Base-by-base conservation (phyloP, 352 stramenopile genomes). In the Aphanomyces stellatus region DNA sequence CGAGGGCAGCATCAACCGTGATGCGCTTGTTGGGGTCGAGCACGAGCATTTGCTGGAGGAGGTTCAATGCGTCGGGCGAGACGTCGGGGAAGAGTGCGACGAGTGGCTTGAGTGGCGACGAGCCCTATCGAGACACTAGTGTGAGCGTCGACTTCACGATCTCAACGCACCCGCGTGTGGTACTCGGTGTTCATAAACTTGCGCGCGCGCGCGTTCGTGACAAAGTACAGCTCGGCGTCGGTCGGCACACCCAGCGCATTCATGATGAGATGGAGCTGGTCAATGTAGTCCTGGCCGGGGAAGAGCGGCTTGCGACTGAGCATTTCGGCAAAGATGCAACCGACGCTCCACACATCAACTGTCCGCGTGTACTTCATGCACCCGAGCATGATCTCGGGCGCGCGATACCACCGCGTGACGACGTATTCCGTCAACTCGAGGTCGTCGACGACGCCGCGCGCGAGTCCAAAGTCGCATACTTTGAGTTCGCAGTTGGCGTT, bases 281-380 rank as follows among this genome's bases (percentile, higher is more conserved):
- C 80, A 55, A 96, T 95, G 75, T 96, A 96, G 70, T 96, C 88
- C 64, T 91, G 81, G 7, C 97, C 97, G 3, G 96, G 95, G 71
- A 99, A 99, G 24, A 99, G 88, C 65, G 97, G 96, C 67, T 99
- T 99, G 49, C 97, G 83, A 6, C 84, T 87, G 65, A 99, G 91
- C 71, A 99, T 95, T 72, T 99, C 97, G 4, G 93, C 97, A 69
- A 99, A 99, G 65, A 99, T 99, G 72, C 97, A 99, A 24, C 97
- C 97, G 62, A 99, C 96, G 62, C 86, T 96, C 94, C 94, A 99
- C 0, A 98, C 85, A 70, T 99, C 95, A 57, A 93, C 81, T 37
- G 88, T 80, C 2, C 80, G 78, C 1, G 80, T 91, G 76, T 95
- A 95, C 73, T 93, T 91, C 80, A 91, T 91, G 69, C 82, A 91